Conservation (phyloP, 73 alveolate species). For the Paramecium bursaria region DNA sequence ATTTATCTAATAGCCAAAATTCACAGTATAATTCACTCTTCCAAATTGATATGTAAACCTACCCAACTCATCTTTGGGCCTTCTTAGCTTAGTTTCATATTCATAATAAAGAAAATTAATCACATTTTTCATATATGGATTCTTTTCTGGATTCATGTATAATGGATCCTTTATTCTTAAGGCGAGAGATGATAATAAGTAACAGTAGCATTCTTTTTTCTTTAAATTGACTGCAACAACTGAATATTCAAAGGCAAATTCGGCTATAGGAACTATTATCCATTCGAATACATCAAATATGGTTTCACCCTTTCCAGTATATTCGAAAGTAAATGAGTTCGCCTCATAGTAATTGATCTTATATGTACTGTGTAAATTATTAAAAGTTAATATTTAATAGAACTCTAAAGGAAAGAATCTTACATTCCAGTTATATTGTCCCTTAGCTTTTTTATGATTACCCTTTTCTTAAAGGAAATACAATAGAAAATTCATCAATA, state of each 20-base stretch:
- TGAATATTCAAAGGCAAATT: constrained; percentile 47
- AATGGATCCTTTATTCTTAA: constrained; percentile 31
- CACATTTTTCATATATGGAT: constrained; percentile 53
- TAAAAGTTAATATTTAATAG: constrained; percentile 20
- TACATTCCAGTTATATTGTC: not conserved
- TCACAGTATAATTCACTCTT: not conserved
- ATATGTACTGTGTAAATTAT: constrained; percentile 19
- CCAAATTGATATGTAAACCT: constrained; percentile 36
- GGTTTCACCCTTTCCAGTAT: constrained; percentile 50
- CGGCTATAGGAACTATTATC: constrained; percentile 19
- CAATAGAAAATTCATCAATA: constrained; percentile 4
- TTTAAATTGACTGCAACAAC: constrained; percentile 18
- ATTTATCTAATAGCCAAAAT: constrained; percentile 15
- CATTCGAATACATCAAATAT: constrained; percentile 50
- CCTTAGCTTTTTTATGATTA: not conserved
- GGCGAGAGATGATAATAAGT: constrained; percentile 28
- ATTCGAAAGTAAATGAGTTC: constrained; percentile 36
- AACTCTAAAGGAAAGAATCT: constrained; percentile 13
- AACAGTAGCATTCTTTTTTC: constrained; percentile 17
- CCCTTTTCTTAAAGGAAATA: constrained; percentile 6
- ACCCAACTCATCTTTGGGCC: constrained; percentile 46
- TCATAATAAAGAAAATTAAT: constrained; percentile 15
- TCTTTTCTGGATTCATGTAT: constrained; percentile 50
- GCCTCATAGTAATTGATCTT: constrained; percentile 44
- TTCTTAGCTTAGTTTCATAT: constrained; percentile 11